phyloP scores from a whole-genome alignment of 1,139 yeast genomes.

The Candida glucosophila region DNA sequence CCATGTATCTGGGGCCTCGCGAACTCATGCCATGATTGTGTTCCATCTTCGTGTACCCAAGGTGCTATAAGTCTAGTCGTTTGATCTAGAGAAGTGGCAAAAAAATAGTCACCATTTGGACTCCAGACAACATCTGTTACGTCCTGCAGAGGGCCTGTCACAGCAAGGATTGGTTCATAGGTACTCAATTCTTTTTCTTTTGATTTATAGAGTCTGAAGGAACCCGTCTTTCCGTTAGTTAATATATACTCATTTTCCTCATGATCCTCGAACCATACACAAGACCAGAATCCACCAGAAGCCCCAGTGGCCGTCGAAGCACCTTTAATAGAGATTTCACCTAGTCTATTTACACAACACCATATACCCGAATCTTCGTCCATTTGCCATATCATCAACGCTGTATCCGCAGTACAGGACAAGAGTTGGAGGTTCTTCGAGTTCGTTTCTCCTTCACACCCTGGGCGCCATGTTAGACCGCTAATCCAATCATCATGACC shows the following conservation, averaged over 20 bases:
- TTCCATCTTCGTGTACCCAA: constrained; percentile 32
- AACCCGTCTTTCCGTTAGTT: constrained; percentile 87
- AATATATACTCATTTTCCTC: constrained; percentile 43
- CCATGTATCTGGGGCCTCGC: constrained; percentile 98
- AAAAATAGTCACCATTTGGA: constrained; percentile 52
- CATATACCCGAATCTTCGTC: constrained; percentile 84
- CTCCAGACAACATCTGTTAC: constrained; percentile 84
- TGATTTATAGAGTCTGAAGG: constrained; percentile 70
- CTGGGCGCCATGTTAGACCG: constrained; percentile 56
- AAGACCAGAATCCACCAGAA: constrained; percentile 94
- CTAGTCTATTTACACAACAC: constrained; percentile 74
- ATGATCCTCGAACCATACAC: constrained; percentile 58
- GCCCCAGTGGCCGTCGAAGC: constrained; percentile 98
- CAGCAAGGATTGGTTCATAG: constrained; percentile 54
- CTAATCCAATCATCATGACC: constrained; percentile 99
- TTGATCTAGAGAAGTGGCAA: constrained; percentile 81
- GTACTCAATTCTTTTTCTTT: constrained; percentile 19
- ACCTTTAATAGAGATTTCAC: constrained; percentile 91
- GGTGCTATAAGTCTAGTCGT: constrained; percentile 79
- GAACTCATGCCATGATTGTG: constrained; percentile 71
- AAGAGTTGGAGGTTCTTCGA: constrained; percentile 47
- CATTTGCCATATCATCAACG: constrained; percentile 94
- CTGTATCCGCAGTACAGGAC: constrained; percentile 90
- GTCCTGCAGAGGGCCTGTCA: constrained; percentile 69
- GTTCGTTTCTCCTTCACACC: constrained; percentile 2